Base-by-base conservation (phyloP, 2,329 filamentous ascomycete species). In the Fusarium sp. region DNA sequence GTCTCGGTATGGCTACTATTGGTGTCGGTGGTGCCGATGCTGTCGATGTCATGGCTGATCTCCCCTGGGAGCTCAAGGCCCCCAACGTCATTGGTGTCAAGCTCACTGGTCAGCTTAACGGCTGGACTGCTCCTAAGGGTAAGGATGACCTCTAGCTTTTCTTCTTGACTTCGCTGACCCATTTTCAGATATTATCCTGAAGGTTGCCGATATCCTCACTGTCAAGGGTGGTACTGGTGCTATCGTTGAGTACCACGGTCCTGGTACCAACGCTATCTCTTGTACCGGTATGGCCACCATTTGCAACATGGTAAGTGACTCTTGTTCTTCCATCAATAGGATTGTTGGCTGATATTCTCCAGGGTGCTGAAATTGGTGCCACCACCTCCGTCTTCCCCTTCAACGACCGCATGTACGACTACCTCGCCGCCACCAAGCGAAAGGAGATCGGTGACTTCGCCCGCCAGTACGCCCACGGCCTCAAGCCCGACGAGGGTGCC, bases 11-110 rank as follows among this genome's bases (percentile, higher is more conserved):
- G 92, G 91, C 89, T 79, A 93, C 94, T 68, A 97, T 98, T 81
- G 95, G 95, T 91, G 95, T 98, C 73, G 95, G 96, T 86, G 95
- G 96, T 89, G 96, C 95, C 80, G 96, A 98, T 86, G 96, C 96
- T 66, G 96, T 98, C 79, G 96, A 99, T 85, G 96, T 98, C 79
- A 97, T 99, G 94, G 94, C 95, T 79, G 92, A 94, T 84, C 90
- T 97, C 76, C 95, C 95, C 69, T 98, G 96, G 96, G 96, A 99
- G 84, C 86, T 99, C 79, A 98, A 98, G 90, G 95, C 96, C 69
- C 96, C 96, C 72, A 98, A 98, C 86, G 87, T 97, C 71, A 97
- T 98, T 81, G 96, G 96, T 90, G 92, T 99, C 63, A 97, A 93
- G 86, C 92, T 99, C 66, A 98, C 95, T 76, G 96, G 96, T 77